Percentiles rank a stretch among this genome's conserved stretches.
These are phyloP conservation scores for Salix arbutifolia DNA, from an alignment of 345 rosid genomes.

Conservation along the genomic window DNA sequence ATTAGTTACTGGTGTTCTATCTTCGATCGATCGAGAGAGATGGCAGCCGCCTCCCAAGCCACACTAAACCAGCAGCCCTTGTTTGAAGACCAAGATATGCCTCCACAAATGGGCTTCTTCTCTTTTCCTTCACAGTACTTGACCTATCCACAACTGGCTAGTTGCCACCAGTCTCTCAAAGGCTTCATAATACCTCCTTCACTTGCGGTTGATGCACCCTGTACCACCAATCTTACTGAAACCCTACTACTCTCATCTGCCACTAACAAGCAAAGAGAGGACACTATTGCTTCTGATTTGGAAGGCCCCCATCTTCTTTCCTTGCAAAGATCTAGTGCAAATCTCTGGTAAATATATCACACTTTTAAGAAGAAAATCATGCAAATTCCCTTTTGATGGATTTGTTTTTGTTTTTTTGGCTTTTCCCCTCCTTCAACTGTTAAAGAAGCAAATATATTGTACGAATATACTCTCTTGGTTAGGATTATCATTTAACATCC, in stretches of 20 bases:
- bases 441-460: not conserved
- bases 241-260: constrained; percentile 52
- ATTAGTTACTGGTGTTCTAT: not conserved
- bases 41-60: constrained; percentile 53
- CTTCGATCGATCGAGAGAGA: constrained; percentile 19
- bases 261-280: constrained; percentile 34
- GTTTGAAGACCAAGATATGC: constrained; percentile 52
- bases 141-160: constrained; percentile 28
- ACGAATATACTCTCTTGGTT: not conserved
- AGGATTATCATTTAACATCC: not conserved
- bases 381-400: not conserved
- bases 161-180: constrained; percentile 39
- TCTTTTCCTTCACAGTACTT: constrained; percentile 39
- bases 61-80: constrained; percentile 42
- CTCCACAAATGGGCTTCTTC: constrained; percentile 57
- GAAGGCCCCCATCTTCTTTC: constrained; percentile 49
- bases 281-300: constrained; percentile 13
- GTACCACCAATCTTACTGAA: constrained; percentile 43
- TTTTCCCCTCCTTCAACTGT: not conserved
- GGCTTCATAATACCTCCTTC: constrained; percentile 23
- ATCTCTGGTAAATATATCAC: constrained; percentile 53
- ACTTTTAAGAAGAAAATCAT: not conserved
- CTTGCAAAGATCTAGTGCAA: constrained; percentile 51
- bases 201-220: constrained; percentile 14
- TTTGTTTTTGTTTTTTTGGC: not conserved